Evolutionary conservation across 768 basidiomycete genomes (phyloP).

Genomic region (Leccinellum luteum): DNA sequence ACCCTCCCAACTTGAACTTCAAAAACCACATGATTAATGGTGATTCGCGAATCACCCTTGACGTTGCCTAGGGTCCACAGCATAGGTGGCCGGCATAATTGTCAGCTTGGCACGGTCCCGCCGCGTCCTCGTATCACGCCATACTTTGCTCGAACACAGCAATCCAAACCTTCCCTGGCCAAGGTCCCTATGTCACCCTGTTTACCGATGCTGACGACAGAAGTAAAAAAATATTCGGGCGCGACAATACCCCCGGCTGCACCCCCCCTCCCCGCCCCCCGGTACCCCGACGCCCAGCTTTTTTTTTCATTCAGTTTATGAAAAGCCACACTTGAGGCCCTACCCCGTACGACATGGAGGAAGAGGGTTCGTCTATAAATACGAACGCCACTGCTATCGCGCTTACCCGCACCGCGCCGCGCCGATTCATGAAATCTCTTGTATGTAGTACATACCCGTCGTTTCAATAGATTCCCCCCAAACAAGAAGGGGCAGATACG

Average conservation of each 20-base stretch:
- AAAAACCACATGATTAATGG: neutral
- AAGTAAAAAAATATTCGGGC: neutral
- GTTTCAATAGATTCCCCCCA: neutral
- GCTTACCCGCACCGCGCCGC: conserved; percentile 4
- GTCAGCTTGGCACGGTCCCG: neutral
- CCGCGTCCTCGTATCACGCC: neutral
- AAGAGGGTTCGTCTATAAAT: neutral
- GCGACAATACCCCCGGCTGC: neutral
- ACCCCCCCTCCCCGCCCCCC: neutral
- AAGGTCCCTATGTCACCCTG: neutral
- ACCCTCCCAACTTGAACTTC: neutral
- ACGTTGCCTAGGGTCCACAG: neutral
- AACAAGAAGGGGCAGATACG: neutral
- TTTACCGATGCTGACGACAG: neutral
- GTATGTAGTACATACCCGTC: neutral
- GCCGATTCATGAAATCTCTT: conserved; percentile 6
- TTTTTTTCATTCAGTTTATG: neutral
- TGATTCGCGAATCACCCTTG: neutral
- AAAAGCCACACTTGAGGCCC: neutral
- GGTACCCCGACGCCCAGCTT: neutral
- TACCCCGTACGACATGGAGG: neutral
- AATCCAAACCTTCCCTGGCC: neutral
- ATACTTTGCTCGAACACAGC: neutral
- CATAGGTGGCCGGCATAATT: neutral
- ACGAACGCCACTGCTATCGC: neutral